Conservation (phyloP, 306 rosid species). For the Begonia peltatifolia region DNA sequence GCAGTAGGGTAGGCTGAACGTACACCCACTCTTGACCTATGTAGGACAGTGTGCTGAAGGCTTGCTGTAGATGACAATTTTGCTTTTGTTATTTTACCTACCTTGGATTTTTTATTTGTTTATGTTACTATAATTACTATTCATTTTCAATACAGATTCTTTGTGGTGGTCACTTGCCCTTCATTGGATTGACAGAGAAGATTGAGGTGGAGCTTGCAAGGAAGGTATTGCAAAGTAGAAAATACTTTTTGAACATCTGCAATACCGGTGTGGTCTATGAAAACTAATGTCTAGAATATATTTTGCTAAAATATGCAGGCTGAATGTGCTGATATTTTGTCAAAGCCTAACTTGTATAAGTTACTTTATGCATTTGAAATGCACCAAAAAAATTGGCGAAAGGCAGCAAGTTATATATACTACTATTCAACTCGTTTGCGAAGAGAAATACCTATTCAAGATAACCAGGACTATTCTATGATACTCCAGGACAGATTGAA, state of each 20-base stretch:
- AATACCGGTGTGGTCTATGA: constrained; percentile 9
- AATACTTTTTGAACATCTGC: constrained; percentile 4
- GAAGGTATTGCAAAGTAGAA: constrained; percentile 49
- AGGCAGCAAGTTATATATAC: constrained; percentile 73
- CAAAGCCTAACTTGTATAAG: constrained; percentile 82
- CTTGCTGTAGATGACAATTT: too few relatives aligned
- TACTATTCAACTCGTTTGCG: constrained; percentile 67
- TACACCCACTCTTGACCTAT: too few relatives aligned
- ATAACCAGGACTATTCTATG: constrained; percentile 35
- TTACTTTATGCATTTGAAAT: constrained; percentile 86
- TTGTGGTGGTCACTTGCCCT: constrained; percentile 77
- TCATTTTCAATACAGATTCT: constrained; percentile 44
- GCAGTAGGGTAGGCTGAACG: too few relatives aligned
- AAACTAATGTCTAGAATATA: constrained; percentile 5
- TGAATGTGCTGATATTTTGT: constrained; percentile 73
- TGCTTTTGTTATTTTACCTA: too few relatives aligned
- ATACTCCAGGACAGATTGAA: constrained; percentile 65
- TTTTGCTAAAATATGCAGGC: constrained; percentile 40
- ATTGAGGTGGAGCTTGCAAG: constrained; percentile 96
- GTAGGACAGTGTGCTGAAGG: too few relatives aligned
- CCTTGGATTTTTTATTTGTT: too few relatives aligned
- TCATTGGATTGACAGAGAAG: constrained; percentile 77
- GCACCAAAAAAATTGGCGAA: constrained; percentile 83
- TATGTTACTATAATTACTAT: not conserved
- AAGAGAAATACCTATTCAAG: constrained; percentile 45